Evolutionary conservation across 2,329 filamentous ascomycete genomes (phyloP).

Genomic region (Sclerotinia minor): DNA sequence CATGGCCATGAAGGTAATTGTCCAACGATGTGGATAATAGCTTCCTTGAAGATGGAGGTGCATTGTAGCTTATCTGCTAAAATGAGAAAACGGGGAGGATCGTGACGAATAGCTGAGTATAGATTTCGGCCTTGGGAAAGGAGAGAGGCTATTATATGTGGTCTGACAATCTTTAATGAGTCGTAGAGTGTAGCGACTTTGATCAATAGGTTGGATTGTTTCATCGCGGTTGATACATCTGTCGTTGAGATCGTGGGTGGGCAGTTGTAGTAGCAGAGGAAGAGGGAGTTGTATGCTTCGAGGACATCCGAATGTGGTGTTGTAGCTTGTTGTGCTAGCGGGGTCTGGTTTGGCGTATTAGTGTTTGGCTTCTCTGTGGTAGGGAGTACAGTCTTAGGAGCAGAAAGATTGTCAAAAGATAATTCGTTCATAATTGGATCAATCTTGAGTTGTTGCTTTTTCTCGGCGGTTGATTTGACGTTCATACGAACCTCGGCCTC

Average conservation of each 20-base stretch:
- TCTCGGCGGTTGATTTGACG: neutral
- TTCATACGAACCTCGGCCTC: neutral
- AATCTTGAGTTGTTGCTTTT: neutral
- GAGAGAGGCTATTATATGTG: slow-evolving; percentile 26
- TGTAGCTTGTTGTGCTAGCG: neutral
- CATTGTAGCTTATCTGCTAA: slow-evolving; percentile 29
- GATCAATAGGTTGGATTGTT: slow-evolving; percentile 28
- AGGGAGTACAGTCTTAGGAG: neutral
- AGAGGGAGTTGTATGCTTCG: slow-evolving; percentile 31
- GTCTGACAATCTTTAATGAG: slow-evolving; percentile 22
- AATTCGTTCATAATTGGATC: neutral
- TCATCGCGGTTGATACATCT: slow-evolving; percentile 27
- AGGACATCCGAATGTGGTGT: neutral
- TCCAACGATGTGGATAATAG: slow-evolving; percentile 36
- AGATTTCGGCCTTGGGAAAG: slow-evolving; percentile 29
- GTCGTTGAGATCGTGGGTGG: slow-evolving; percentile 26
- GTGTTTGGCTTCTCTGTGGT: neutral
- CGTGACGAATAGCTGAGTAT: slow-evolving; percentile 27
- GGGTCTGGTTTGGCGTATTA: too few species aligned
- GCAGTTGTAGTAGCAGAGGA: slow-evolving; percentile 27
- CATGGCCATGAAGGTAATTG: slow-evolving; percentile 31
- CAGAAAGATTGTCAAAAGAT: too few species aligned
- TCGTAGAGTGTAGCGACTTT: slow-evolving; percentile 25
- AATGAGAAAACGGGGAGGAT: slow-evolving; percentile 34
- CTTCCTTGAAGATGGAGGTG: slow-evolving; percentile 34